These are phyloP conservation scores for Verticillium zaregamsianum DNA, from an alignment of 2,329 filamentous ascomycete genomes.

Conservation along the genomic window DNA sequence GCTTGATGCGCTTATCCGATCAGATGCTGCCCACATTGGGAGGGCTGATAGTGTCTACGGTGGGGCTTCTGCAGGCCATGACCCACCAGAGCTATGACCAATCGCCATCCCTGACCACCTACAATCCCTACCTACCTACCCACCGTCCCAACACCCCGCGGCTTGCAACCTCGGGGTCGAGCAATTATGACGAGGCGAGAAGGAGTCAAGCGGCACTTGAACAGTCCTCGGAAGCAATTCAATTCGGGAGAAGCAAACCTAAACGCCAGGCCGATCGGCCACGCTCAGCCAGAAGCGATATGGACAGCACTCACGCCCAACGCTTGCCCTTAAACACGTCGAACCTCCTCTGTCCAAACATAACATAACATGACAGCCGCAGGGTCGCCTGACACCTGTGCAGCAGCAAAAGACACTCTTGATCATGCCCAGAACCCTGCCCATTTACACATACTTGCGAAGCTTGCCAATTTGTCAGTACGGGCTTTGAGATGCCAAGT, in stretches of 20 bases:
- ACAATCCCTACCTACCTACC: too few species aligned
- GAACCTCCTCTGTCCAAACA: not conserved
- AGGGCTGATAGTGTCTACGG: not conserved
- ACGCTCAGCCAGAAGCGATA: not conserved
- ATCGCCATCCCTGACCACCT: not conserved
- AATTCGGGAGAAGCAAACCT: not conserved
- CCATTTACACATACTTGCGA: constrained; percentile 7
- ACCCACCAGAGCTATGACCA: not conserved
- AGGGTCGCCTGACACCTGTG: not conserved
- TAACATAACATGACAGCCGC: constrained; percentile 2
- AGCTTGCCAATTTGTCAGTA: constrained; percentile 6
- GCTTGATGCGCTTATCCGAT: not conserved
- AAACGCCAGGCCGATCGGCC: not conserved
- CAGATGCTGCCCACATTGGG: not conserved
- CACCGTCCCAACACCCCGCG: not conserved
- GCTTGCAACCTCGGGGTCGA: too few species aligned
- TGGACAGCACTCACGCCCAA: not conserved
- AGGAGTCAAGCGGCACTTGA: not conserved
- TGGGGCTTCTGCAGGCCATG: not conserved
- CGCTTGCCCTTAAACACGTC: not conserved
- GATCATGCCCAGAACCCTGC: not conserved
- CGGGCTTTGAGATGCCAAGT: not conserved
- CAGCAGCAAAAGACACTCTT: not conserved
- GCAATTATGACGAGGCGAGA: too few species aligned
- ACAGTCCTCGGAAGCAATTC: not conserved